phyloP scores from a whole-genome alignment of 208 protist species.

The Naegleria lovaniensis region DNA sequence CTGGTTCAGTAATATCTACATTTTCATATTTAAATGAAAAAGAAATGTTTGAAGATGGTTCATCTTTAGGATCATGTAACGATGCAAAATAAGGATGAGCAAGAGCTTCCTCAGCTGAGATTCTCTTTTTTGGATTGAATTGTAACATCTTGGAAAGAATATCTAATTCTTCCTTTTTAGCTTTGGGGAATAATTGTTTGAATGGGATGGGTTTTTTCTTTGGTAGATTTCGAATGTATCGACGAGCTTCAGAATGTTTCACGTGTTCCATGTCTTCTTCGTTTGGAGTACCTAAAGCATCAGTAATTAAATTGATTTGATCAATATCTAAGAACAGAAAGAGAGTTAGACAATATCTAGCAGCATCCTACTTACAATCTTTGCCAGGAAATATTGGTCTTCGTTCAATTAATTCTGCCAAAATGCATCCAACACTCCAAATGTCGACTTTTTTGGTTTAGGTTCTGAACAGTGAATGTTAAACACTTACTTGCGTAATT shows the following conservation, averaged over 20 bases:
- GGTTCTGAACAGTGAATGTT: conserved; percentile 44
- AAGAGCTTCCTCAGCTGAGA: conserved; percentile 84
- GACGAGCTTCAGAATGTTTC: conserved; percentile 55
- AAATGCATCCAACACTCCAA: conserved; percentile 97
- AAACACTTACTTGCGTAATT: conserved; percentile 56
- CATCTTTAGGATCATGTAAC: conserved; percentile 59
- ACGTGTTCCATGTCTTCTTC: conserved; percentile 67
- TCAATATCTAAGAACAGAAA: conserved; percentile 47
- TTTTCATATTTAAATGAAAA: conserved; percentile 11
- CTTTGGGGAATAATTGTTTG: conserved; percentile 51
- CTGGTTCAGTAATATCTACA: neutral
- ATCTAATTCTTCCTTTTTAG: conserved; percentile 56
- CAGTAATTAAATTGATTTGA: conserved; percentile 61
- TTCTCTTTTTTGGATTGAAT: conserved; percentile 82
- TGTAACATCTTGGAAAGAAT: conserved; percentile 75
- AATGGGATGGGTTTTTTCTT: conserved; percentile 51
- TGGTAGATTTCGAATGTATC: conserved; percentile 58
- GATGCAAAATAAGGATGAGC: conserved; percentile 62
- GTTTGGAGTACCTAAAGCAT: conserved; percentile 58
- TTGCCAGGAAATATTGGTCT: conserved; percentile 77
- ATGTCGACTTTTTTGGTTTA: conserved; percentile 86
- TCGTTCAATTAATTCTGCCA: conserved; percentile 90
- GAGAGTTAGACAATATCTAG: neutral
- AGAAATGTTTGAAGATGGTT: conserved; percentile 31
- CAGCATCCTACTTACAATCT: conserved; percentile 77